Evolutionary conservation across 768 basidiomycete genomes (phyloP), one percentile per base, ranked within the genome.

Genomic region (Termitomyces sp.): DNA sequence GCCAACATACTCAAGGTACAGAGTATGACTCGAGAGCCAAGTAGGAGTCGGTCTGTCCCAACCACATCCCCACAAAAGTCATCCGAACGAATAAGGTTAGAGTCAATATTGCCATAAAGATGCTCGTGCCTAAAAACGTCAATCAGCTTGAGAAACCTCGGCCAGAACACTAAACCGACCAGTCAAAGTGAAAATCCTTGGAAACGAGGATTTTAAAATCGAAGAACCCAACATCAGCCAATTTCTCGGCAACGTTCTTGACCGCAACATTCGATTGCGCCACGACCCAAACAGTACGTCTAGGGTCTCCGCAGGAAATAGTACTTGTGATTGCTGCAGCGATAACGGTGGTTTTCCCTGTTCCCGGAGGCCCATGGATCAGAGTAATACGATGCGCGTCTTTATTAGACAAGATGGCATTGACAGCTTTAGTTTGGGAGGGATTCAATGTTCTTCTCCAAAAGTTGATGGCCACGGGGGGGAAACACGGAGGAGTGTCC

Each of bases 221-320:
- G 1, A 66, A 40, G 48, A 86, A 77, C 5, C 69, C 71, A 59
- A 79, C 72, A 1, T 75, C 68, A 2, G 73, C 77, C 13, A 91
- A 68, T 64, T 88, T 90, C 64, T 88, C 88, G 18, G 89, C 89
- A 62, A 91, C 88, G 61, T 90, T 90, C 69, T 88, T 90, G 36
- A 91, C 88, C 33, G 88, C 89, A 53, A 91, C 82, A 68, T 91
- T 91, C 10, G 86, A 87, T 60, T 90, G 87, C 4, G 89, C 86
- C 53, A 86, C 71, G 9, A 91, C 76, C 84, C 86, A 91, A 10
- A 88, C 71, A 0, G 81, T 76, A 4, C 56, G 55, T 8, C 36
- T 48, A 18, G 62, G 58, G 42, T 70, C 67, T 20, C 18, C 37
- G 0, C 67, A 69, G 2, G 54, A 56, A 20, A 74, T 66, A 51